Conservation (phyloP, 331 rosid genomes). For the Erythrophleum ivorense region DNA sequence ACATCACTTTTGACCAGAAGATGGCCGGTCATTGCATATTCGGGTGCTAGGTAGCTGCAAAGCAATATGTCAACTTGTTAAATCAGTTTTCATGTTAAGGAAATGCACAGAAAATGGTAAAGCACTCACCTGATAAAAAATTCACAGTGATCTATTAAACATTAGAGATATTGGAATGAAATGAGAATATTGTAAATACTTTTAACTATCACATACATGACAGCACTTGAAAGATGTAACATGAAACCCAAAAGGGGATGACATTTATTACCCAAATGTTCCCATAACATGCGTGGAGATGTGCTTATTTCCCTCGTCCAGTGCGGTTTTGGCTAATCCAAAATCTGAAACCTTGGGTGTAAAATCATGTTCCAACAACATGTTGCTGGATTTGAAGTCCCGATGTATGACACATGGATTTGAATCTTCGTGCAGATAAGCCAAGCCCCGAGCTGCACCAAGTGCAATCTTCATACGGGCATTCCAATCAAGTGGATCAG, state of each 20-base stretch:
- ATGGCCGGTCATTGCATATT: slow-evolving; percentile 95
- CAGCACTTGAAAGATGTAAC: not conserved
- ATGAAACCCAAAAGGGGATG: not conserved
- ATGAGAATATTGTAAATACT: slow-evolving; percentile 22
- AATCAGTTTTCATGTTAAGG: slow-evolving; percentile 18
- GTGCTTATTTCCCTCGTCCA: slow-evolving; percentile 76
- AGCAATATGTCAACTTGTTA: slow-evolving; percentile 25
- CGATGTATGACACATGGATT: slow-evolving; percentile 88
- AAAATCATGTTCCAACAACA: slow-evolving; percentile 77
- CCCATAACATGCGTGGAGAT: slow-evolving; percentile 95
- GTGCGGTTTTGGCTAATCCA: slow-evolving; percentile 84
- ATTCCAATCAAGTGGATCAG: slow-evolving; percentile 76
- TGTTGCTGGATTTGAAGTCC: slow-evolving; percentile 91
- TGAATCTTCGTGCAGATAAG: slow-evolving; percentile 91
- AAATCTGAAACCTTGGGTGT: slow-evolving; percentile 92
- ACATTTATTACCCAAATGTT: slow-evolving; percentile 72
- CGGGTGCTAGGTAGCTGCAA: slow-evolving; percentile 89
- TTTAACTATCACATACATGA: slow-evolving; percentile 31
- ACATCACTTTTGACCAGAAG: slow-evolving; percentile 92
- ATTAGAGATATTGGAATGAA: not conserved
- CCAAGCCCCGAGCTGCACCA: slow-evolving; percentile 88
- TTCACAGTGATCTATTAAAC: not conserved
- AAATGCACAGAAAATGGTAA: slow-evolving; percentile 4
- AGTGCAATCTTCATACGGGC: slow-evolving; percentile 87
- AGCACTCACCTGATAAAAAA: slow-evolving; percentile 1